Base-by-base conservation (phyloP, 2,329 filamentous ascomycete genomes). In the Thelonectria discophora region DNA sequence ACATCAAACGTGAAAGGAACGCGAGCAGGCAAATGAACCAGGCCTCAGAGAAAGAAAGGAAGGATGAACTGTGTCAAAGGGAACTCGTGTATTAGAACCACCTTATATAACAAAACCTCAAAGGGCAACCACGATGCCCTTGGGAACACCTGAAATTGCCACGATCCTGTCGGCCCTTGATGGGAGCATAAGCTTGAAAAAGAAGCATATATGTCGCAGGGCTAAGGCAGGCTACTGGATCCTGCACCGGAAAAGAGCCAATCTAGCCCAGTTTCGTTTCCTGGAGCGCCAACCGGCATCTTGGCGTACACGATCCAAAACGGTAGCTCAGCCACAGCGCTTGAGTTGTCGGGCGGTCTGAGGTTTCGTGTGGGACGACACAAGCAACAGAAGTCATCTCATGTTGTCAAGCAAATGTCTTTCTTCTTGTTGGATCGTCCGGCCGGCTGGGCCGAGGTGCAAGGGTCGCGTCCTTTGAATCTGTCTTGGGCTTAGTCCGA, bases 101-200 rank as follows among this genome's bases (percentile, higher is more conserved):
- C 21, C 21, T 24, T 24, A 24, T 55, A 55, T 55, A 55, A n/a
- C n/a, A 47, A 55, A 17, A 43, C 6, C 9, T 5, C 20, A 2
- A 17, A 18, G 6, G 9, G 40, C 40, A 15, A 37, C 34, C 34
- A 15, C 7, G 12, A 15, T 37, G 34, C 6, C 6, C 12, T 42
- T 40, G 34, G 30, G 34, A 42, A 27, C 43, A 21, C 42, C 18
- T 46, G 32, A 45, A 48, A 50, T 55, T 54, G 27, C 12, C 12
- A 24, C 18, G 34, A 58, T 58, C 57, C 46, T 55, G 27, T 49
- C 15, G 46, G 42, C 52, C 58, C 58, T 47, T 60, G 47, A 24
- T 24, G 21, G 21, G 21, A 24, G 52, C 32, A 21, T 56, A 60
- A 56, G 58, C 58, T 60, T 60, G 54, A 60, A 42, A 15, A 50